Evolutionary conservation across 179 eudicot genomes (phyloP), one percentile per base, ranked within the genome.

Genomic region (Silene coronaria): DNA sequence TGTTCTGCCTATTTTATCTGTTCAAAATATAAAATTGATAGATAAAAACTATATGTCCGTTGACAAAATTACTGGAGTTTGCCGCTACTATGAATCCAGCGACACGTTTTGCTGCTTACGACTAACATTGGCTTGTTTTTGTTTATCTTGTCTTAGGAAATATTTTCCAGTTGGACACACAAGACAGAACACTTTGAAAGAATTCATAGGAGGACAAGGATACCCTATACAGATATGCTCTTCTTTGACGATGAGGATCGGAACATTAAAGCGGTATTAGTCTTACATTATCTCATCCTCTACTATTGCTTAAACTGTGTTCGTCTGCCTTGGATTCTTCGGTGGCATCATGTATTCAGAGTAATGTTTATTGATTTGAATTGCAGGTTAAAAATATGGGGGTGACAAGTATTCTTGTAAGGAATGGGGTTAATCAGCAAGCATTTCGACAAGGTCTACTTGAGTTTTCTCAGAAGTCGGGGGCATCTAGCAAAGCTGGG

Each of bases 141-240:
- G 17, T 48, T 67, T 67, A 16, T 5, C 26, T 42, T 79, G 19
- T 72, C 70, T 7, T 82, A 88, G 97, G 97, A 91, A 83, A 91
- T 91, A 0, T 91, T 84, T 81, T 89, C 89, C 14, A 91, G 91
- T 76, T 87, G 91, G 89, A 89, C 97, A 42, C 91, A 88, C 88
- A 91, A 91, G 79, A 91, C 94, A 26, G 94, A 91, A 73, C 97
- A 91, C 80, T 89, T 91, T 59, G 86, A 89, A 77, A 88, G 83
- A 72, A 88, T 90, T 77, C 84, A 86, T 32, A 70, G 80, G 78
- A 82, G 75, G 85, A 89, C 90, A 34, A 82, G 86, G 75, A 75
- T 91, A 61, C 97, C 97, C 2, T 89, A 75, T 64, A 77, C 85
- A 67, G 86, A 89, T n/a, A 91, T 91, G 91, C 89, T 89, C 75